Base-by-base conservation (phyloP, 345 rosid species). In the Rhizophora apiculata region DNA sequence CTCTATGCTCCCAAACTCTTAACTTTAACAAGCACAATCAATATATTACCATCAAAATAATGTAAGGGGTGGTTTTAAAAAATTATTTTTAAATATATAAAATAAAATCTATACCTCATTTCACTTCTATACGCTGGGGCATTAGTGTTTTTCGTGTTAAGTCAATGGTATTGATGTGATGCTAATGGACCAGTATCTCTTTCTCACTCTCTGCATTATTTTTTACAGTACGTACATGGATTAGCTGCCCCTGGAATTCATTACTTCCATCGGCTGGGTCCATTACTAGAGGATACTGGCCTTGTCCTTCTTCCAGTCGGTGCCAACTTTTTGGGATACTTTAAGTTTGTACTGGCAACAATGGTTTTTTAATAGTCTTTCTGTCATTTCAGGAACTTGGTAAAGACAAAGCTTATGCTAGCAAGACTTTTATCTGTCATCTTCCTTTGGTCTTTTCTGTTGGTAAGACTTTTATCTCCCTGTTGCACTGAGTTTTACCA, bases 181-280 rank as follows among this genome's bases (percentile, higher is more conserved):
- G 59, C 51, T 74, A 22, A 26, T 54, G 49, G 6, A 8, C 43
- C 51, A 22, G 65, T 15, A 10, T 36, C 39, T 36, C 39, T 36
- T 9, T 7, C 10, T 36, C 39, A 6, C 39, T 36, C 39, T 36
- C 39, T 36, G 39, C 10, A 16, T 36, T 43, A 26, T 30, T 52
- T 60, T 60, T 13, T 39, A 32, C 68, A 70, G 79, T 76, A 70
- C 48, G 4, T 70, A 39, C 79, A 70, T 39, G 79, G 79, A 43
- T 65, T 76, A 46, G 79, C 79, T 61, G 79, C 79, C n/a, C 79
- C 52, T 65, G 79, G 79, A 39, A 63, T 76, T 48, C 79, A 76
- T 65, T 70, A 76, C 73, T 43, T 76, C 4, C 79, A 76, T 29
- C 63, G 56, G 64, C 79, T 72, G 16, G 79, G 74, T 19, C 79